These are phyloP conservation scores for Acacia acuminata DNA, from an alignment of 306 rosid genomes.

Conservation along the genomic window DNA sequence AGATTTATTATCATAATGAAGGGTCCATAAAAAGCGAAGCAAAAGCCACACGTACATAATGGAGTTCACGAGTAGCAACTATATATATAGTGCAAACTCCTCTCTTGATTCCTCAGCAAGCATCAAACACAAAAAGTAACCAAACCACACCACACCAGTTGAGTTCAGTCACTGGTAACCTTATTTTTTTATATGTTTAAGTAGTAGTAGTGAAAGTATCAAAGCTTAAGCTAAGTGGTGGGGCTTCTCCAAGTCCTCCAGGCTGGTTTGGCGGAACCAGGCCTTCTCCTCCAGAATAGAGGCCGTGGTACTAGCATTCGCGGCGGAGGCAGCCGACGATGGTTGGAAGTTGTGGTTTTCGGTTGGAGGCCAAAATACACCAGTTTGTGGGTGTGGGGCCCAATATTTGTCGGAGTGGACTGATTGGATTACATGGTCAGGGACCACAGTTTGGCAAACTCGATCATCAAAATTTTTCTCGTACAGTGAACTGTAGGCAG, in stretches of 20 bases:
- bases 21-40: constrained; percentile 9
- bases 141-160: not conserved
- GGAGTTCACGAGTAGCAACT: constrained; percentile 11
- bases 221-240: constrained; percentile 11
- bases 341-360: constrained; percentile 18
- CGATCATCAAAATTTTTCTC: constrained; percentile 89
- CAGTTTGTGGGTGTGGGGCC: constrained; percentile 93
- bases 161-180: not conserved
- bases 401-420: constrained; percentile 66
- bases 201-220: not conserved
- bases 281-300: constrained; percentile 82
- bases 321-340: not conserved
- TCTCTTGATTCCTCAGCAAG: constrained; percentile 3
- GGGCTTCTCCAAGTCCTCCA: constrained; percentile 98
- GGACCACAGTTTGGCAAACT: constrained; percentile 43
- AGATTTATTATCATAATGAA: constrained; percentile 16
- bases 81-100: not conserved
- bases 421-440: constrained; percentile 67
- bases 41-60: constrained; percentile 1
- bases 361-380: constrained; percentile 80
- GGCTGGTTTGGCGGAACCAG: constrained; percentile 83
- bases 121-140: not conserved
- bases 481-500: constrained; percentile 58
- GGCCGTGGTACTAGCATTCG: constrained; percentile 11
- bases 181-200: not conserved